Percentiles rank a stretch among this genome's conserved stretches.
Evolutionary conservation across 75 land plant genomes (phyloP).

Genomic region (Selaginella moellendorffii): DNA sequence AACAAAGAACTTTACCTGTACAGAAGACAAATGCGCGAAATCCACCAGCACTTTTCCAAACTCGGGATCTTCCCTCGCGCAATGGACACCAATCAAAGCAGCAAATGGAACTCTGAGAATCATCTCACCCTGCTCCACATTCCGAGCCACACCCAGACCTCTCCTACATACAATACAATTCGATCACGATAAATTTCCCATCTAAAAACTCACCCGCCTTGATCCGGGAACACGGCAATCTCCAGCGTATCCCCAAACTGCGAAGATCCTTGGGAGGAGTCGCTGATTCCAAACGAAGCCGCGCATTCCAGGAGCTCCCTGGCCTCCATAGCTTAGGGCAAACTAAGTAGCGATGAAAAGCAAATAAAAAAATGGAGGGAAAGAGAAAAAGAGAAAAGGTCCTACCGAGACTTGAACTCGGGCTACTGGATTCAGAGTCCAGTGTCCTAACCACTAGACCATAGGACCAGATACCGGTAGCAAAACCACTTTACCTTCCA

Average conservation of each 20-base stretch:
- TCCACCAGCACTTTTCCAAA: not conserved
- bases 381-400: not conserved
- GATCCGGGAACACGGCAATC: constrained; percentile 44
- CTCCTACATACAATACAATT: constrained; percentile 33
- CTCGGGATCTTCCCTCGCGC: constrained; percentile 16
- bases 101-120: constrained; percentile 53
- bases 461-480: not conserved
- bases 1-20: constrained; percentile 8
- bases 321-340: not conserved
- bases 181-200: no score
- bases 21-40: constrained; percentile 1
- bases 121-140: constrained; percentile 49
- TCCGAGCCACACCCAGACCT: constrained; percentile 63
- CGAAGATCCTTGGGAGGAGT: constrained; percentile 5
- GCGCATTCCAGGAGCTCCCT: constrained; percentile 17
- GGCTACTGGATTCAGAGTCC: not conserved
- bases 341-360: not conserved
- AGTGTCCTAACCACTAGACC: not conserved
- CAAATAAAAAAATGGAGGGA: not conserved
- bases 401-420: constrained; percentile 1
- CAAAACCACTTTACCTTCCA: no score
- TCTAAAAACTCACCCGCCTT: constrained; percentile 53
- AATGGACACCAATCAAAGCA: constrained; percentile 42
- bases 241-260: constrained; percentile 44
- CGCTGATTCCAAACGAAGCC: constrained; percentile 13